Percentiles rank a stretch among this genome's conserved stretches.
phyloP scores from a whole-genome alignment of 75 land plant species.

The Pinus tabuliformis region DNA sequence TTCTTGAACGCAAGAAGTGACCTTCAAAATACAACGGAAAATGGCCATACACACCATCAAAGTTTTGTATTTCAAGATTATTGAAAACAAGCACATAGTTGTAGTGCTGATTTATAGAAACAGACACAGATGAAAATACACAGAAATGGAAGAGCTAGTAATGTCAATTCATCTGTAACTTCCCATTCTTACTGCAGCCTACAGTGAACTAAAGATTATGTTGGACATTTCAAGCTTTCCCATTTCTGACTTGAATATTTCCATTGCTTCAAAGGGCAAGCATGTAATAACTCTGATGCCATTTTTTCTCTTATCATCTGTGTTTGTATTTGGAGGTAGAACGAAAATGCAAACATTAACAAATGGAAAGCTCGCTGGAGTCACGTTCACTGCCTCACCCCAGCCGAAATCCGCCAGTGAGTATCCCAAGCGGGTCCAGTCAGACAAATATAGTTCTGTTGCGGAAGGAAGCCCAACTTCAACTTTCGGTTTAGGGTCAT shows the following conservation, averaged over 20 bases:
- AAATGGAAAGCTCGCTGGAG: too few relatives aligned
- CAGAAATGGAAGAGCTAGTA: too few relatives aligned
- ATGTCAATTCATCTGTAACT: too few relatives aligned
- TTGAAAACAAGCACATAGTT: too few relatives aligned
- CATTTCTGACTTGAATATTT: background rate
- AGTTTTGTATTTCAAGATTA: too few relatives aligned
- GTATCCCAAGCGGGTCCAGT: background rate
- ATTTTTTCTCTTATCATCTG: background rate
- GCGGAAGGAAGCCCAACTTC: background rate
- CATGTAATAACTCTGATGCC: background rate
- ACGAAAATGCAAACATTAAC: background rate
- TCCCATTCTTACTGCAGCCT: too few relatives aligned
- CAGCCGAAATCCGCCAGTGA: background rate
- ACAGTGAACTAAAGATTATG: too few relatives aligned
- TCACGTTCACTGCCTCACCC: background rate
- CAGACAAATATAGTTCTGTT: background rate
- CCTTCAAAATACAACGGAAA: too few relatives aligned
- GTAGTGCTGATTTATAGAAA: too few relatives aligned
- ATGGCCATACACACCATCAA: too few relatives aligned
- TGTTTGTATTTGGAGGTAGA: background rate
- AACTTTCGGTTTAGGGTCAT: background rate
- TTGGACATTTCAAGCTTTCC: background rate
- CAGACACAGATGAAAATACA: too few relatives aligned
- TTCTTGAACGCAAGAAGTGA: too few relatives aligned
- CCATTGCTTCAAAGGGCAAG: background rate